These are phyloP conservation scores for Trichoderma oligosporum DNA, from an alignment of 2,329 filamentous ascomycete species.

Conservation along the genomic window DNA sequence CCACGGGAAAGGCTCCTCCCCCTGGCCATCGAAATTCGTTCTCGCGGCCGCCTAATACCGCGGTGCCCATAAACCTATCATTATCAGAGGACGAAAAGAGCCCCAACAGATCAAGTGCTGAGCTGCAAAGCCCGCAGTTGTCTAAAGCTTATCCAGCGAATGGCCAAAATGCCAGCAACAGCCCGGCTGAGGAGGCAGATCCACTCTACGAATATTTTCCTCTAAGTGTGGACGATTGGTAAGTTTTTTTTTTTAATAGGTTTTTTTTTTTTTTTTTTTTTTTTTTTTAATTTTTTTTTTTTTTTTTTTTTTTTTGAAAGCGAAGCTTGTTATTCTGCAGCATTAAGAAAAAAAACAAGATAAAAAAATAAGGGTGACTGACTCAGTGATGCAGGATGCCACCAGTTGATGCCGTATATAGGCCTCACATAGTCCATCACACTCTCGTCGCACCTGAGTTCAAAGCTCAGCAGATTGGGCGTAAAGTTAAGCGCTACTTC, in stretches of 20 bases:
- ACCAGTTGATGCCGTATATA: constrained; percentile 83
- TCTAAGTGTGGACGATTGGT: constrained; percentile 84
- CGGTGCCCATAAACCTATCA: constrained; percentile 49
- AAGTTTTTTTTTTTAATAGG: no score
- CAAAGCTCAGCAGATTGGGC: constrained; percentile 63
- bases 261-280: no score
- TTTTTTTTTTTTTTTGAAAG: no score
- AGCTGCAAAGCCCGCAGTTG: constrained; percentile 50
- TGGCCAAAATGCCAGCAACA: constrained; percentile 46
- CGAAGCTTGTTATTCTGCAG: not conserved
- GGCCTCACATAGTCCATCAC: constrained; percentile 91
- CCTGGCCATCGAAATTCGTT: constrained; percentile 23
- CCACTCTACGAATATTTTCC: constrained; percentile 94
- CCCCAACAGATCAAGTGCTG: constrained; percentile 48
- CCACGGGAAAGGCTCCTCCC: constrained; percentile 23
- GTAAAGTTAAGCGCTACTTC: constrained; percentile 69
- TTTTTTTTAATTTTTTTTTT: no score
- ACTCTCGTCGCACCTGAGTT: constrained; percentile 67
- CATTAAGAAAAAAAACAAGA: not conserved
- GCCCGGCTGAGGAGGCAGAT: constrained; percentile 73
- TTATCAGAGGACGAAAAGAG: constrained; percentile 60
- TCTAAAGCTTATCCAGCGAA: constrained; percentile 36
- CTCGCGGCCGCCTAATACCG: constrained; percentile 28
- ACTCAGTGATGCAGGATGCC: constrained; percentile 57
- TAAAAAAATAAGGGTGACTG: no score